Conservation (phyloP, 2,329 filamentous ascomycete species). For the Pyrenochaeta sp. region DNA sequence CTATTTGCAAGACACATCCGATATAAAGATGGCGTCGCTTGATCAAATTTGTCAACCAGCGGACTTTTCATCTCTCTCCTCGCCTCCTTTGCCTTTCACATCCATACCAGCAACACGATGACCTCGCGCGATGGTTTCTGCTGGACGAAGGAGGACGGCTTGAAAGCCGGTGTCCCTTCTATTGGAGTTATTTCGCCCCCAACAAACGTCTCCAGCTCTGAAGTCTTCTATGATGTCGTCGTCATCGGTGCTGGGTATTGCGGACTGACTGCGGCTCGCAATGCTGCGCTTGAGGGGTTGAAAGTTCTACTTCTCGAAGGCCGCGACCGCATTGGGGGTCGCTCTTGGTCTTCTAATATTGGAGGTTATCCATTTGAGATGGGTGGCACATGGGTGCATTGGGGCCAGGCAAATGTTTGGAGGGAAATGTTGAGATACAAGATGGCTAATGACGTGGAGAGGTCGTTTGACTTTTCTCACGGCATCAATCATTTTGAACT, state of each 20-base stretch:
- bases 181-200: constrained; percentile 26
- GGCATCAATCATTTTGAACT: constrained; percentile 56
- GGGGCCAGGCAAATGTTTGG: constrained; percentile 29
- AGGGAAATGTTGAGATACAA: constrained; percentile 58
- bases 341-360: constrained; percentile 52
- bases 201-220: constrained; percentile 18
- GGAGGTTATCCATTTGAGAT: constrained; percentile 50
- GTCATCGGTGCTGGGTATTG: constrained; percentile 36
- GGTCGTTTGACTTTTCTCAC: constrained; percentile 53
- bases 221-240: constrained; percentile 29
- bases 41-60: too few relatives aligned
- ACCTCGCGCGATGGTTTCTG: constrained; percentile 30
- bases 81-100: not conserved
- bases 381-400: constrained; percentile 54
- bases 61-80: too few relatives aligned
- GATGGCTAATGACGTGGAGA: constrained; percentile 42
- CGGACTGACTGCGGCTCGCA: constrained; percentile 34
- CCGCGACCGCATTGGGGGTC: constrained; percentile 54
- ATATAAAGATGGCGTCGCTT: too few relatives aligned
- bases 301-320: constrained; percentile 49
- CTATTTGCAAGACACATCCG: too few relatives aligned
- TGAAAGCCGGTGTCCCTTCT: constrained; percentile 27
- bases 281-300: constrained; percentile 26
- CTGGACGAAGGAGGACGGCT: constrained; percentile 26
- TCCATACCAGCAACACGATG: constrained; percentile 9